Conservation (phyloP, 2,329 filamentous ascomycete species). For the Xylariaceae sp. region DNA sequence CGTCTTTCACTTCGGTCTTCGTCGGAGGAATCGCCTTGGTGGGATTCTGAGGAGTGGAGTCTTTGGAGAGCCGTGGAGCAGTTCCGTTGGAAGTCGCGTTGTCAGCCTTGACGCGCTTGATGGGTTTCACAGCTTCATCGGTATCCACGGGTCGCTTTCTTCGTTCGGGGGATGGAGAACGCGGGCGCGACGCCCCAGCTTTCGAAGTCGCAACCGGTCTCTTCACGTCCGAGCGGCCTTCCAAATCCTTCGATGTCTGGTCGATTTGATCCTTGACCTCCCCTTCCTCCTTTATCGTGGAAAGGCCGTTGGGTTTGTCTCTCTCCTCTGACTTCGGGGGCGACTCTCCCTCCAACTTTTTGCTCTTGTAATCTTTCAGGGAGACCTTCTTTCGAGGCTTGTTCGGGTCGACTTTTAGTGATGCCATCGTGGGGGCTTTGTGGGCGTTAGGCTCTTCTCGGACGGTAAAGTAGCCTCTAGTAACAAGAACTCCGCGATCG, state of each 20-base stretch:
- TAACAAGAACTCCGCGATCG: constrained; percentile 53
- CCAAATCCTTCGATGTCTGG: constrained; percentile 22
- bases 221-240: constrained; percentile 21
- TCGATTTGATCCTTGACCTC: constrained; percentile 23
- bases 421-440: constrained; percentile 25
- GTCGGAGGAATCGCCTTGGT: constrained; percentile 4
- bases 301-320: constrained; percentile 19
- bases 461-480: constrained; percentile 53
- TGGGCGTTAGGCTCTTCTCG: constrained; percentile 41
- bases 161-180: constrained; percentile 38
- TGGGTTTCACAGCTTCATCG: constrained; percentile 39
- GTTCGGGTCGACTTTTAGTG: constrained; percentile 32
- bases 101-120: constrained; percentile 44
- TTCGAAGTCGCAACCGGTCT: constrained; percentile 21
- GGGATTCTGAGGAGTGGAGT: constrained; percentile 19
- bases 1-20: constrained; percentile 25
- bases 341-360: constrained; percentile 36
- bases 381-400: constrained; percentile 48
- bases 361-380: constrained; percentile 55
- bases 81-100: constrained; percentile 20
- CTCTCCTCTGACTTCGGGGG: constrained; percentile 21
- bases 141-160: constrained; percentile 43
- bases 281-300: constrained; percentile 25
- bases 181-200: constrained; percentile 28
- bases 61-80: constrained; percentile 19